Base-by-base conservation (phyloP, 1,284 basidiomycete genomes). In the Ganoderma lingzhi region DNA sequence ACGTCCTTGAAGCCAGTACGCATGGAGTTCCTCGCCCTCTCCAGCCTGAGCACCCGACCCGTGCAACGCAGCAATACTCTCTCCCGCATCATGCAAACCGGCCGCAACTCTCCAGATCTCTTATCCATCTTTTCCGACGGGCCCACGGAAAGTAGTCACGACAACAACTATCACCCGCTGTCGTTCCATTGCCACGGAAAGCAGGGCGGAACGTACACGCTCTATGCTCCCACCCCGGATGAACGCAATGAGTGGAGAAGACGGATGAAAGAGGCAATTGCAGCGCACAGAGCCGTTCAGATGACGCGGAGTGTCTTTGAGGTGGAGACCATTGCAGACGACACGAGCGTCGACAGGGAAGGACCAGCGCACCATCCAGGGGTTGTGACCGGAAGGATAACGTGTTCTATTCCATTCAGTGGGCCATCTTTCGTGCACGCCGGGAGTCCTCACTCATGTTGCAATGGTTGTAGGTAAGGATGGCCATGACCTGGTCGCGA, bases 391-490 rank as follows among this genome's bases (percentile, higher is more conserved):
- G 96, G 96, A 0, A 92, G 93, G 75, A 95, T 98, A 59, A 96
- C 95, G 2, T 98, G 96, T 77, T 96, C 95, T 0, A 92, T 96
- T 23, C 96, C 97, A 6, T 97, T 97, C 78, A 90, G 95, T 96
- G 75, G 79, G 94, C 84, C 1, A 10, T 30, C 19, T 32, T 28
- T 35, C 15, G 19, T 17, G 4, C 17, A 14, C 53, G 5, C 10
- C 17, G 19, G 4, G 2, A 14, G 12, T 14, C 8, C 23, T 3
- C 30, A 9, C 19, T 30, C 17, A 37, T 35, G 35, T 59, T 32
- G 37, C 14, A 23, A 15, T 69, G 94, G 93, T 86, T 10, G 48
- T 66, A 95, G 95, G 19, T 2, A 85, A 88, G 9, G 95, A 98
- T 78, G 90, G 93, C 3, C 88, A 95, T 55, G 87, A 88, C 2